Conservation (phyloP, 1,284 basidiomycete species). For the Ganoderma meredithae region DNA sequence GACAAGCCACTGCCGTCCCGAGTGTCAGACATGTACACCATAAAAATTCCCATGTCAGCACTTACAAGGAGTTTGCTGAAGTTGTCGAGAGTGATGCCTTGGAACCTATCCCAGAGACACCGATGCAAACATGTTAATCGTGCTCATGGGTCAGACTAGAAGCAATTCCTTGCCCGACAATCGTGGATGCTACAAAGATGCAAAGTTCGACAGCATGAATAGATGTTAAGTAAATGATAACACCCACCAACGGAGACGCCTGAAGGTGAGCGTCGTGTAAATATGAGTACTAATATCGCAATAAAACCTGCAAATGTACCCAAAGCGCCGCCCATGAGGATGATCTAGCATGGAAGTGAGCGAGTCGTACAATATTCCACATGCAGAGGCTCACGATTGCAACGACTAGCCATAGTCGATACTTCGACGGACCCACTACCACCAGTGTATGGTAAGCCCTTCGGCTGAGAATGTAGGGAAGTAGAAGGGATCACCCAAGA, state of each 20-base stretch:
- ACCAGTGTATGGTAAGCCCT: too few relatives aligned
- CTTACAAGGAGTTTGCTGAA: not conserved
- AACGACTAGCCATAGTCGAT: not conserved
- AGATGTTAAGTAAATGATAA: too few relatives aligned
- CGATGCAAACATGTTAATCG: not conserved
- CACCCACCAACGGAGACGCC: not conserved
- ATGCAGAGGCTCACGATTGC: not conserved
- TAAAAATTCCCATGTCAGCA: not conserved
- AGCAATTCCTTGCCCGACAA: not conserved
- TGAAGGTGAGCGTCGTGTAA: not conserved
- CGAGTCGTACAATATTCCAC: not conserved
- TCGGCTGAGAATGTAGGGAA: too few relatives aligned
- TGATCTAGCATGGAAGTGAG: not conserved
- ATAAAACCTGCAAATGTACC: not conserved
- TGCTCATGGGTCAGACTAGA: not conserved
- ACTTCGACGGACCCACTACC: not conserved
- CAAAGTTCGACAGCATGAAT: not conserved
- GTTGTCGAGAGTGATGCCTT: constrained; percentile 1
- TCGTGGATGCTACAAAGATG: not conserved
- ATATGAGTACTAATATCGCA: not conserved
- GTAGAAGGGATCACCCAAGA: not conserved
- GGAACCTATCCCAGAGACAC: not conserved
- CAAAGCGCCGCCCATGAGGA: not conserved
- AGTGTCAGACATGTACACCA: not conserved
- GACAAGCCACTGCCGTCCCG: not conserved